phyloP scores from a whole-genome alignment of 1,284 basidiomycete species.

The Trichosporon sp. region DNA sequence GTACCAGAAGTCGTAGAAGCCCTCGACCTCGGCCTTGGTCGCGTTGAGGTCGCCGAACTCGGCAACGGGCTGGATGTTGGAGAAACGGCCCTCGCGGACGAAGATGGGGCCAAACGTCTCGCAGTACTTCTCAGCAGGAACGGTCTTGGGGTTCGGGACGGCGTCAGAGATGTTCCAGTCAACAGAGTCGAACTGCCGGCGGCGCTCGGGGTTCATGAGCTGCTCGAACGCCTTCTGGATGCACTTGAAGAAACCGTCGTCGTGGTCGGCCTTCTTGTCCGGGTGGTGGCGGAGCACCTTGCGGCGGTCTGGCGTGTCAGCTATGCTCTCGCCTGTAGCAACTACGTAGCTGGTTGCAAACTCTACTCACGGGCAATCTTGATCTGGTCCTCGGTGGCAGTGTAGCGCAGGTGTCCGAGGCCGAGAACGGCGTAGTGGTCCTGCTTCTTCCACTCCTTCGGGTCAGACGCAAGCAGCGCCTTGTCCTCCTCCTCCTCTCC shows the following conservation, averaged over 20 bases:
- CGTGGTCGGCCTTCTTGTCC: constrained; percentile 96
- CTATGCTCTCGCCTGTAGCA: too few species aligned
- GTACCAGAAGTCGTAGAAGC: constrained; percentile 99
- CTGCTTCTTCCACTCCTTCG: constrained; percentile 99
- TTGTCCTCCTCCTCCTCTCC: constrained; percentile 83
- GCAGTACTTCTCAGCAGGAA: constrained; percentile 57
- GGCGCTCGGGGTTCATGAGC: constrained; percentile 76
- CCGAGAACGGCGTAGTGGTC: constrained; percentile 97
- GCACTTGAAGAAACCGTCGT: constrained; percentile 99
- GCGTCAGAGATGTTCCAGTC: constrained; percentile 81
- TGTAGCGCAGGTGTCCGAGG: constrained; percentile 82
- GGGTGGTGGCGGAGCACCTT: constrained; percentile 99
- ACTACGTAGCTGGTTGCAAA: background rate
- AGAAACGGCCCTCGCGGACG: constrained; percentile 87
- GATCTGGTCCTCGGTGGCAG: constrained; percentile 85
- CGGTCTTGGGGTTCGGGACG: constrained; percentile 57
- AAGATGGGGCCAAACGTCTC: constrained; percentile 68
- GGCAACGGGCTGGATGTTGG: constrained; percentile 79
- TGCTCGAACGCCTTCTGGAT: constrained; percentile 95
- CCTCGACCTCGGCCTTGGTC: constrained; percentile 76
- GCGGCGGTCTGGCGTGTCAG: constrained; percentile 67
- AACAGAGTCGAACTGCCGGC: constrained; percentile 94
- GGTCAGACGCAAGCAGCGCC: constrained; percentile 70
- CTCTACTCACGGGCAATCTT: constrained; percentile 85
- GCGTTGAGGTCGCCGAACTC: constrained; percentile 67